Evolutionary conservation across 2,329 filamentous ascomycete genomes (phyloP), one percentile per base, ranked within the genome.

Genomic region (Alternaria consortialis): DNA sequence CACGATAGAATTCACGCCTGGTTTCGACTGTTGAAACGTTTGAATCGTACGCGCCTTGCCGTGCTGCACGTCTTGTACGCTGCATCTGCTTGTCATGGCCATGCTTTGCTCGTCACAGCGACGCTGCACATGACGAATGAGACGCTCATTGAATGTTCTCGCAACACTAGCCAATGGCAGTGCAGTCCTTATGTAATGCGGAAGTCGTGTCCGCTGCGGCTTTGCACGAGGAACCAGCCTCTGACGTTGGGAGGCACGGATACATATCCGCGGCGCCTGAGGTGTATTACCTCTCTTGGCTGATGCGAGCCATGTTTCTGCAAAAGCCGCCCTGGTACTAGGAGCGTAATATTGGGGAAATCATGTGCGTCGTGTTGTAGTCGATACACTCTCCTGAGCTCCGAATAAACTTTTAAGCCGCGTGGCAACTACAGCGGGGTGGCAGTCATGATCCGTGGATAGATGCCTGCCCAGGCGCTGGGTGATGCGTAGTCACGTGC

Each of bases 201-300:
- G 34, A 13, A 25, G 39, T 40, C 36, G 47, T 43, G 56, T 59
- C 37, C 37, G 37, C 37, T 20, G 37, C 37, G 20, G 37, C 37
- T 39, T 39, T 39, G 37, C 37, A 39, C 37, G 11, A 40, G 20
- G 39, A 25, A 7, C 53, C 63, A 53, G 64, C 47, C 37, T 58
- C 56, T 47, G 37, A 53, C 17, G 37, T 46, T 43, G 44, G 11
- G 20, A 58, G 56, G 44, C 37, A 44, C 64, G 64, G 64, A 64
- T 58, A 65, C 37, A 53, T 68, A 65, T 67, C 66, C 64, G 66
- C 29, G 53, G 48, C 54, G 32, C 47, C 54, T 53, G 42, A 55
- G 36, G 31, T 56, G 58, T 43, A 15, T 52, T 48, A 34, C 43
- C 12, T 23, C 32, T 25, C 58, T 60, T 60, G 58, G 58, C 58